Evolutionary conservation across 2,329 filamentous ascomycete species (phyloP).

Genomic region (Fusarium guadeloupense): DNA sequence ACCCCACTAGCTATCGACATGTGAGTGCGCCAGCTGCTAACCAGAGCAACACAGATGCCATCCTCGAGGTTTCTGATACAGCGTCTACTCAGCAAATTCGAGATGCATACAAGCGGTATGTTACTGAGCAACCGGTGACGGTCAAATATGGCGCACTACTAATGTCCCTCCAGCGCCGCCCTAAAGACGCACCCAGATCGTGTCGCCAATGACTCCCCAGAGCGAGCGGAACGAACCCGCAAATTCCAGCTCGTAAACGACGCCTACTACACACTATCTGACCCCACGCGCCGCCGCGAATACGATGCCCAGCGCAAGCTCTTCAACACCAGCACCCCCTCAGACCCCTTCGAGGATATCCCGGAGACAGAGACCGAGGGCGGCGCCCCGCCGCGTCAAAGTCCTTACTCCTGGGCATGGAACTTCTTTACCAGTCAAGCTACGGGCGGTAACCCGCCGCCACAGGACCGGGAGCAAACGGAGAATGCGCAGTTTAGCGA

Average conservation of each 20-base stretch:
- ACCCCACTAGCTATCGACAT: slow-evolving; percentile 16
- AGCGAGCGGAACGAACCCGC: slow-evolving; percentile 82
- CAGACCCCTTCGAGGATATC: slow-evolving; percentile 57
- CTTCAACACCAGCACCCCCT: slow-evolving; percentile 44
- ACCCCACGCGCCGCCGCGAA: slow-evolving; percentile 77
- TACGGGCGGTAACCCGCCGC: slow-evolving; percentile 38
- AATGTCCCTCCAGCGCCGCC: slow-evolving; percentile 69
- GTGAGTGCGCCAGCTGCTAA: slow-evolving; percentile 24
- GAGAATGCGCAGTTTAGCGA: slow-evolving; percentile 87
- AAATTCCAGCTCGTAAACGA: slow-evolving; percentile 93
- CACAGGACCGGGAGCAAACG: slow-evolving; percentile 60
- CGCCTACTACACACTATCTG: slow-evolving; percentile 91
- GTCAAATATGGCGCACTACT: slow-evolving; percentile 6
- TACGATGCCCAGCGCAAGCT: slow-evolving; percentile 75
- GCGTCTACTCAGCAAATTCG: slow-evolving; percentile 86
- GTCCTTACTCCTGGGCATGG: slow-evolving; percentile 81
- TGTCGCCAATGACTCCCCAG: slow-evolving; percentile 82
- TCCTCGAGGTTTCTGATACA: slow-evolving; percentile 76
- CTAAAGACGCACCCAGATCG: slow-evolving; percentile 94
- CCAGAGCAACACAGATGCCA: slow-evolving; percentile 65
- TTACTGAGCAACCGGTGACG: neutral
- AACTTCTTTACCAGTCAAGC: slow-evolving; percentile 61
- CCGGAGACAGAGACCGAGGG: slow-evolving; percentile 47
- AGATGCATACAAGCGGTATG: slow-evolving; percentile 90
- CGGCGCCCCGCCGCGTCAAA: slow-evolving; percentile 52